These are phyloP conservation scores for Lentinula guzmanii DNA, from an alignment of 768 basidiomycete genomes.

Conservation along the genomic window DNA sequence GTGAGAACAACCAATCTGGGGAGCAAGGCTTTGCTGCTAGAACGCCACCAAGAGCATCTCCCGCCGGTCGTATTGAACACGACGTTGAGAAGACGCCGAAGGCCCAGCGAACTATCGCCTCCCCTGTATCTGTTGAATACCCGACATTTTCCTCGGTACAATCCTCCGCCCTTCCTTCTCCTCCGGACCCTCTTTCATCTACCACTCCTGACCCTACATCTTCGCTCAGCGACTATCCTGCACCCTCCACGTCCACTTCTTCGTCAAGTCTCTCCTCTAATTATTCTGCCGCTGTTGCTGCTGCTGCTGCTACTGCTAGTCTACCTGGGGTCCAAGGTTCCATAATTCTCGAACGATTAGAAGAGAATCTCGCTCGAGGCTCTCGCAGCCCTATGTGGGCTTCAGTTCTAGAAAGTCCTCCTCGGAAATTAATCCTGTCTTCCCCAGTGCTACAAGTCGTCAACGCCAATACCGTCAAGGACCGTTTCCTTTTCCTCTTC, in stretches of 20 bases:
- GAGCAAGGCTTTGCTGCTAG: constrained; percentile 5
- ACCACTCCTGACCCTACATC: constrained; percentile 77
- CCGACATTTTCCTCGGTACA: not conserved
- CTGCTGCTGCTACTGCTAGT: constrained; percentile 21
- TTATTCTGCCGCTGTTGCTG: constrained; percentile 40
- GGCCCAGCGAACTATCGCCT: constrained; percentile 18
- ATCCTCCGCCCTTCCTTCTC: constrained; percentile 23
- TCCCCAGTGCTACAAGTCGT: constrained; percentile 91
- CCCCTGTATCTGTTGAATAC: not conserved
- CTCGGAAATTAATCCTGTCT: constrained; percentile 78
- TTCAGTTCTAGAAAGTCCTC: constrained; percentile 73
- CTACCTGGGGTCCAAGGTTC: constrained; percentile 33
- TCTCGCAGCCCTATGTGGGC: constrained; percentile 55
- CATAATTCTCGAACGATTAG: constrained; percentile 60
- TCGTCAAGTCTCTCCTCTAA: constrained; percentile 68
- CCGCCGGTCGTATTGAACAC: constrained; percentile 12
- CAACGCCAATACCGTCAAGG: constrained; percentile 90
- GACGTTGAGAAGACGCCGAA: constrained; percentile 38
- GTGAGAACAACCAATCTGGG: constrained; percentile 4
- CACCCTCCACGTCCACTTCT: constrained; percentile 65
- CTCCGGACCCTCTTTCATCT: constrained; percentile 53
- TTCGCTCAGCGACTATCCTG: constrained; percentile 65
- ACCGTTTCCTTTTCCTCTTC: constrained; percentile 96
- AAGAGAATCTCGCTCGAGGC: constrained; percentile 62
- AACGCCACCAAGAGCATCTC: constrained; percentile 6